Evolutionary conservation across 371 early-diverging fungal species (phyloP), one percentile per base, ranked within the genome.

Genomic region (Rhizopus microsporus): DNA sequence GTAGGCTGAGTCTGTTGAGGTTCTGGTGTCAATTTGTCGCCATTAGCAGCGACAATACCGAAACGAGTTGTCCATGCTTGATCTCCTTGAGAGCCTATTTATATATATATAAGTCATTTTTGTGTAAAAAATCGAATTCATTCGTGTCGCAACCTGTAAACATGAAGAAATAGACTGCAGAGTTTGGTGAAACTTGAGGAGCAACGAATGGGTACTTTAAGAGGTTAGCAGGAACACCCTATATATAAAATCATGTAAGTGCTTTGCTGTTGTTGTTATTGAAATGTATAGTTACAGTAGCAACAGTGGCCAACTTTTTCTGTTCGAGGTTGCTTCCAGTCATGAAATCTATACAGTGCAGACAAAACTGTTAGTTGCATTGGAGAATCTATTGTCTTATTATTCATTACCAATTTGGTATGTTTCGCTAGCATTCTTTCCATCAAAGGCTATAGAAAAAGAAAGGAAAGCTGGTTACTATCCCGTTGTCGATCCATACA

Each of bases 151-250:
- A 23, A 61, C 66, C 61, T 60, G 79, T 75, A 56, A 79, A 79
- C 72, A 70, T 75, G 49, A 79, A 72, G 50, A 79, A 79, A 38
- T 79, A 79, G 40, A 79, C 67, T 2, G 76, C 69, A 9, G 79
- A 52, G 38, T 71, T 61, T 29, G 76, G 72, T 39, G 40, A 16
- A n/a, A 79, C 79, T 50, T 68, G 16, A 34, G 79, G 79, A 23
- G 65, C 66, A 17, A 38, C 35, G 23, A 49, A 65, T n/a, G 54
- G 7, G 33, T 65, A 65, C 42, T 65, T 65, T 42, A 65, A 47
- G 15, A 30, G 33, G 32, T 29, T 45, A 45, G 66, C 49, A 10
- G 47, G n/a, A 6, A 65, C 61, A 50, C 38, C 39, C 66, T 65
- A 65, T 29, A 42, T n/a, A 58, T 35, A 38, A 47, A 39, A 46